Conservation (phyloP, 352 stramenopile species). For the Phytophthora nicotianae region DNA sequence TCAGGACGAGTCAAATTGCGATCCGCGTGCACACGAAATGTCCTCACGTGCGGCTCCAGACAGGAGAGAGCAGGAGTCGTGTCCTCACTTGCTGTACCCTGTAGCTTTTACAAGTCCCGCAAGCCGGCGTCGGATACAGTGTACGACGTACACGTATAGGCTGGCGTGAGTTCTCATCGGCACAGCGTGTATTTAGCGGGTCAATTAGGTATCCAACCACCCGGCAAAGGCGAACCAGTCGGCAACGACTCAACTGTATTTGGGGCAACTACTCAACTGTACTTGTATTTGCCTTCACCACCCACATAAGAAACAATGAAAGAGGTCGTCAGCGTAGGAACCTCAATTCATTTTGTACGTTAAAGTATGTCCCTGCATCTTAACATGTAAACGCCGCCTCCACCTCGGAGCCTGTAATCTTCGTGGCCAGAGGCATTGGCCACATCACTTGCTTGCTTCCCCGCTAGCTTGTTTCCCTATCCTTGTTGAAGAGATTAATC, state of each 20-base stretch:
- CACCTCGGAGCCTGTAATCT: neutral
- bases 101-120: conserved; percentile 1
- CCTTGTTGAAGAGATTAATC: conserved; percentile 13
- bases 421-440: neutral
- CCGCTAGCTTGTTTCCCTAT: neutral
- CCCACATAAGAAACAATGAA: too few species aligned
- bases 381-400: too few species aligned
- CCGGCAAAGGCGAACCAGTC: neutral
- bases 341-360: too few species aligned
- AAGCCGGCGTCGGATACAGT: neutral
- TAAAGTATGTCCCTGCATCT: too few species aligned
- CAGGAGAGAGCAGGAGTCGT: too few species aligned
- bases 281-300: neutral
- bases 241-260: too few species aligned
- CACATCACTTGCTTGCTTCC: neutral
- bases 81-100: too few species aligned
- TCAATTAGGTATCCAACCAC: conserved; percentile 14
- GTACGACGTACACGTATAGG: too few species aligned
- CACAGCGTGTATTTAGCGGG: too few species aligned
- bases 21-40: conserved; percentile 1
- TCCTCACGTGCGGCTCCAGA: neutral
- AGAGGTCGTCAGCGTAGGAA: neutral
- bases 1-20: neutral
- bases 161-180: too few species aligned
- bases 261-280: too few species aligned